Evolutionary conservation across 148 eudicot genomes (phyloP), one percentile per base, ranked within the genome.

Genomic region (Vaccinium vitisidaea): DNA sequence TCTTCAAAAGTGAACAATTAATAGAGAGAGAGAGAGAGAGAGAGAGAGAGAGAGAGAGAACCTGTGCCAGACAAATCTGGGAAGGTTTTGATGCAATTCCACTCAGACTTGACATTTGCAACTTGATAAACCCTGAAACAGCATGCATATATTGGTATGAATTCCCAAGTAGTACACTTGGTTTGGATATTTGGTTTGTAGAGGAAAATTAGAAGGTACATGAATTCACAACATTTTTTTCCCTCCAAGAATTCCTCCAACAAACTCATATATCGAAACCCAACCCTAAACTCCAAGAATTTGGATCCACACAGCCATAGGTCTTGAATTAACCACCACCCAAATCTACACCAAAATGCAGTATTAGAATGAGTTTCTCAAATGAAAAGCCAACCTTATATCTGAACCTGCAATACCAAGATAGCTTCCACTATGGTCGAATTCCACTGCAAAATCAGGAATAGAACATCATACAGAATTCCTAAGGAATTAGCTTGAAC

Each of bases 61-160:
- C 99, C 99, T 92, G 97, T 93, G 92, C 99, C 99, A 23, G 99
- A 94, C 85, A 96, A 85, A 90, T 96, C 99, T 48, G 99, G 99
- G 67, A 96, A 84, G 23, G 95, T 92, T 88, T 92, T 92, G 84
- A 93, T 85, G 86, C 94, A 90, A 80, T 94, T 92, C 98, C 99
- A 96, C 88, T 96, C 99, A 71, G 94, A 90, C 86, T 96, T 96
- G 39, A 96, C 97, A 77, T 90, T 96, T 27, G 99, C 98, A 81
- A 94, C 98, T 92, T 96, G 98, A 89, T 92, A 94, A 25, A 96
- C 95, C 84, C 99, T 96, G 95, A 90, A 90, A 63, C 32, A 88
- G 50, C 36, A 82, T 14, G 46, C 23, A 48, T 0, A 48, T 0
- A 16, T 19, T 30, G 32, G 21, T 7, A 61, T 76, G 27, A 59